These are phyloP conservation scores for Ilyonectria mors-panacis DNA, from an alignment of 2,329 filamentous ascomycete genomes.

Conservation along the genomic window DNA sequence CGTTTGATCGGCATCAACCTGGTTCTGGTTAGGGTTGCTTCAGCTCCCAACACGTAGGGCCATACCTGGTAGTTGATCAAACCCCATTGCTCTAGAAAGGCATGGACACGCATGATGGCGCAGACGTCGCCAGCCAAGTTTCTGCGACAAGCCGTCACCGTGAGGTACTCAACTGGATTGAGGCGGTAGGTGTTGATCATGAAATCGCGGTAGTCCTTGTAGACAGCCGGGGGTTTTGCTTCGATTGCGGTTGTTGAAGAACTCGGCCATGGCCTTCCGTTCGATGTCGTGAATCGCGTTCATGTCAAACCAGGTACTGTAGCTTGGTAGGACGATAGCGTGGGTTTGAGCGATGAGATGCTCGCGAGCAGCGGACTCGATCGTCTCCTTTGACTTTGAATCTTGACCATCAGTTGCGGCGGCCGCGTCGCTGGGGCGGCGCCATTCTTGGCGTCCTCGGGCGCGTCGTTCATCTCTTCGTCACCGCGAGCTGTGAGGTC, in stretches of 20 bases:
- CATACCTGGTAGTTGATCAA: constrained; percentile 97
- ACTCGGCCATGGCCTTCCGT: constrained; percentile 94
- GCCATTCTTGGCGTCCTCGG: constrained; percentile 66
- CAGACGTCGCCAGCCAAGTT: constrained; percentile 98
- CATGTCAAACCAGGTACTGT: constrained; percentile 99
- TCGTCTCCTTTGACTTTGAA: constrained; percentile 81
- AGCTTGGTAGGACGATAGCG: constrained; percentile 95
- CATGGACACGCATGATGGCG: constrained; percentile 98
- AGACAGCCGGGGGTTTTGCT: constrained; percentile 97
- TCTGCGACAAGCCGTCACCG: constrained; percentile 93
- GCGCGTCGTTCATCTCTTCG: constrained; percentile 84
- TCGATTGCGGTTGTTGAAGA: constrained; percentile 98
- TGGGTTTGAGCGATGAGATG: constrained; percentile 95
- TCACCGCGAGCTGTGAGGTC: constrained; percentile 77
- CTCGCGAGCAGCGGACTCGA: constrained; percentile 90
- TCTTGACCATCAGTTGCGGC: constrained; percentile 67
- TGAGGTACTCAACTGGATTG: constrained; percentile 96
- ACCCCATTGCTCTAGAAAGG: constrained; percentile 98
- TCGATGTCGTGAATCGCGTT: constrained; percentile 91
- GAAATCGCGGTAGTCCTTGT: constrained; percentile 99
- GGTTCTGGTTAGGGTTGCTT: constrained; percentile 48
- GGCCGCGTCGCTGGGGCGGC: constrained; percentile 61
- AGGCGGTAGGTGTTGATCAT: constrained; percentile 99
- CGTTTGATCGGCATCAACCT: constrained; percentile 97
- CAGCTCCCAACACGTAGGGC: neutral